These are phyloP conservation scores for Metschnikowia hibisci DNA, from an alignment of 805 yeast genomes.

Conservation along the genomic window DNA sequence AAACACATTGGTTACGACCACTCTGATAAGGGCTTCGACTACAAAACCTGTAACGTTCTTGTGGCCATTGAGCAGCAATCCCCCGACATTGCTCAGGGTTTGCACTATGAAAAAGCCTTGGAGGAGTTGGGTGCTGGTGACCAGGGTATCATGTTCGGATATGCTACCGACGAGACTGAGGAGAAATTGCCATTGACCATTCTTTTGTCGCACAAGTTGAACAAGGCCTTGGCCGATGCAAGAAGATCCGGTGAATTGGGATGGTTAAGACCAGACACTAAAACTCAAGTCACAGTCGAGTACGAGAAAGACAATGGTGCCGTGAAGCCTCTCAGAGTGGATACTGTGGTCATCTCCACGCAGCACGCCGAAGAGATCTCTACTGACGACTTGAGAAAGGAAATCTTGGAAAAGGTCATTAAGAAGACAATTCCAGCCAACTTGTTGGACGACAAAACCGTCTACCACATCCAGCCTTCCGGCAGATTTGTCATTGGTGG, in stretches of 20 bases:
- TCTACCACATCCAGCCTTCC: constrained; percentile 98
- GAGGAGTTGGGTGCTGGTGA: constrained; percentile 99
- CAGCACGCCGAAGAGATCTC: constrained; percentile 97
- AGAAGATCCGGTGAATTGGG: constrained; percentile 92
- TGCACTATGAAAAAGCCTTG: constrained; percentile 90
- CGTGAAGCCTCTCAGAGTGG: constrained; percentile 92
- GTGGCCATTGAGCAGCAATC: constrained; percentile 99
- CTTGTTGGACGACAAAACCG: constrained; percentile 89
- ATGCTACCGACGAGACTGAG: constrained; percentile 98
- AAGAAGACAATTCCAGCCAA: constrained; percentile 90
- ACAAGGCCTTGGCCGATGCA: constrained; percentile 94
- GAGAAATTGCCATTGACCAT: constrained; percentile 95
- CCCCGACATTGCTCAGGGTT: constrained; percentile 98
- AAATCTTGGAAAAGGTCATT: constrained; percentile 74
- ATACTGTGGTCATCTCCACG: constrained; percentile 94
- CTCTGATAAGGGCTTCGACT: constrained; percentile 95
- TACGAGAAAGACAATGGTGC: constrained; percentile 94
- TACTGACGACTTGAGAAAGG: constrained; percentile 84
- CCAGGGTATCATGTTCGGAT: constrained; percentile 99
- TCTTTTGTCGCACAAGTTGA: constrained; percentile 90
- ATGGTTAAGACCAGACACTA: constrained; percentile 99
- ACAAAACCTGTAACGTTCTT: constrained; percentile 97
- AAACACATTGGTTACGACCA: constrained; percentile 97
- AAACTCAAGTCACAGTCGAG: constrained; percentile 98
- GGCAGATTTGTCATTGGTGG: constrained; percentile 99